A percentile compares a stretch with the other conserved stretches of the same genome.
These are phyloP conservation scores for Solanum hybrid DNA, from an alignment of 305 asterid species.

Conservation along the genomic window DNA sequence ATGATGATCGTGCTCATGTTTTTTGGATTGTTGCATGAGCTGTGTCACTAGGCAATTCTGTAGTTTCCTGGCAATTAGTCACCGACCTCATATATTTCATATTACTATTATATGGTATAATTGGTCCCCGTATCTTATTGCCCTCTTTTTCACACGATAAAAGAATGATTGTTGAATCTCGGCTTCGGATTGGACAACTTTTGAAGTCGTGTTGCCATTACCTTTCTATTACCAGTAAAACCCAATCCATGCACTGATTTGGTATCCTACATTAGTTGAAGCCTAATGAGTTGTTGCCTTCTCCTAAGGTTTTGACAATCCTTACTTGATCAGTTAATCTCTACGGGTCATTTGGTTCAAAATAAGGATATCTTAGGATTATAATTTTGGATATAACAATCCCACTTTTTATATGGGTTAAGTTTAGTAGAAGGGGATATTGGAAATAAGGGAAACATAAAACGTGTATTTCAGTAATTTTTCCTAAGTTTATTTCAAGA, in stretches of 20 bases:
- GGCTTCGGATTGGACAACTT: neutral
- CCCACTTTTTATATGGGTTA: neutral
- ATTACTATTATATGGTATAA: neutral
- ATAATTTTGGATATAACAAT: neutral
- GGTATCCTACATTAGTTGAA: neutral
- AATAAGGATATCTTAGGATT: neutral
- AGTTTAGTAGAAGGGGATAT: too few relatives aligned
- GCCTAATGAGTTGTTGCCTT: neutral
- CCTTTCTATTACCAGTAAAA: neutral
- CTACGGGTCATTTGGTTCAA: neutral
- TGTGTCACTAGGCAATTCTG: neutral
- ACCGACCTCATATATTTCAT: neutral
- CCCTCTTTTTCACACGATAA: neutral
- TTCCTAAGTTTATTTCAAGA: neutral
- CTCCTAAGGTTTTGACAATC: neutral
- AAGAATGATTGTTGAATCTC: neutral
- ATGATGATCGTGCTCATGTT: constrained; percentile 3
- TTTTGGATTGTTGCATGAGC: constrained; percentile 4
- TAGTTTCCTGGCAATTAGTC: constrained; percentile 3
- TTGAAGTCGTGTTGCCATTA: neutral
- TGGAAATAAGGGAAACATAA: too few relatives aligned
- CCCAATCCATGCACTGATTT: neutral
- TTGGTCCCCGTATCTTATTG: neutral
- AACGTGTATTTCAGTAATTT: too few relatives aligned
- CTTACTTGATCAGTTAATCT: neutral